These are phyloP conservation scores for Venustampulla echinocandica DNA, from an alignment of 495 filamentous ascomycete species.

Conservation along the genomic window DNA sequence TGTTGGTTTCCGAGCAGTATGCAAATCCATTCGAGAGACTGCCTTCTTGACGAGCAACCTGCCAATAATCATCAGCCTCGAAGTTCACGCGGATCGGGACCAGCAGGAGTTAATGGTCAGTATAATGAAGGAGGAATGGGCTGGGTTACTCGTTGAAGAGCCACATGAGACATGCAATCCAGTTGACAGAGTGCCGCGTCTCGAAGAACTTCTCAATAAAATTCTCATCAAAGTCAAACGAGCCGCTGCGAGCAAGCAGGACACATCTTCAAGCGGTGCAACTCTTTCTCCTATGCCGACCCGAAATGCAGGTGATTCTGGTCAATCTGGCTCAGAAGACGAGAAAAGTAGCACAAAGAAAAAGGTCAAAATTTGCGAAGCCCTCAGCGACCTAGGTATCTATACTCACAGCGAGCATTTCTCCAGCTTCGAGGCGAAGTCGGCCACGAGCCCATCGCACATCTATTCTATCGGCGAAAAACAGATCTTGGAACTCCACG, in stretches of 20 bases:
- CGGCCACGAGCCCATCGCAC: constrained; percentile 68
- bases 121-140: constrained; percentile 78
- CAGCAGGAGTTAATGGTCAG: constrained; percentile 86
- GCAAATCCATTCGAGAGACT: constrained; percentile 65
- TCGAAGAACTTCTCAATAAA: constrained; percentile 57
- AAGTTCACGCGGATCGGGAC: constrained; percentile 68
- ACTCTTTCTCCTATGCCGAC: constrained; percentile 15
- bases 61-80: constrained; percentile 81
- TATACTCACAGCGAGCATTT: constrained; percentile 81
- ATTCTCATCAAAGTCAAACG: constrained; percentile 91
- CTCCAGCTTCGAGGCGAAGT: constrained; percentile 40
- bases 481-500: constrained; percentile 61
- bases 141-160: constrained; percentile 54
- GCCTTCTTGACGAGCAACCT: constrained; percentile 65
- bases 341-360: constrained; percentile 24
- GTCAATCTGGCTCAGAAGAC: constrained; percentile 24
- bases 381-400: constrained; percentile 64
- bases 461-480: constrained; percentile 83
- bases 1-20: constrained; percentile 76
- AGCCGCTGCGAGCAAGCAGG: constrained; percentile 35
- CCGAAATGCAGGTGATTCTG: constrained; percentile 12
- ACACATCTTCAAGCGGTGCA: constrained; percentile 11
- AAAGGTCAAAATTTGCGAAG: constrained; percentile 63
- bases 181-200: constrained; percentile 52
- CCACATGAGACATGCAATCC: constrained; percentile 33